Evolutionary conservation across 2,329 filamentous ascomycete genomes (phyloP).

Genomic region (Trichoderma sp.): DNA sequence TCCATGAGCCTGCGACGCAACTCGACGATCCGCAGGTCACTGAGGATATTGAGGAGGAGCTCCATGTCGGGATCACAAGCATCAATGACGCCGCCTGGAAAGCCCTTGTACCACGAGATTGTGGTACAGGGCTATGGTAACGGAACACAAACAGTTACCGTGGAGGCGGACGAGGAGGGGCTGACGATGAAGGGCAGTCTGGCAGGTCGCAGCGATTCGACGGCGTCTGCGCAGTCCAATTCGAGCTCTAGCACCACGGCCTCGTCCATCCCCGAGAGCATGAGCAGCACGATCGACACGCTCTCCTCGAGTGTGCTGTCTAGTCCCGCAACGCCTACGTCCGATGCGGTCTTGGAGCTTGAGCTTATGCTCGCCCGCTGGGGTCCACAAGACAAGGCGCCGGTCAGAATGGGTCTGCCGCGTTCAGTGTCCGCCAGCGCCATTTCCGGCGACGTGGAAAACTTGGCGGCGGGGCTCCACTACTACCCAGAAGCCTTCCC

Average conservation of each 20-base stretch:
- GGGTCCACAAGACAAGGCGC: constrained; percentile 34
- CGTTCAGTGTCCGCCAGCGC: constrained; percentile 33
- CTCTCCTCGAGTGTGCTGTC: constrained; percentile 33
- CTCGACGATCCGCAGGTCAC: constrained; percentile 40
- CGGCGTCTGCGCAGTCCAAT: constrained; percentile 32
- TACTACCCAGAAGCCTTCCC: constrained; percentile 33
- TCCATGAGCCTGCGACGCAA: constrained; percentile 37
- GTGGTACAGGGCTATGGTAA: constrained; percentile 57
- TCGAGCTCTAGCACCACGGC: constrained; percentile 28
- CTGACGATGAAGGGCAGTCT: constrained; percentile 25
- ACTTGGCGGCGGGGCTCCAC: constrained; percentile 34
- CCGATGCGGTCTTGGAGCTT: constrained; percentile 28
- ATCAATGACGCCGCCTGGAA: constrained; percentile 27
- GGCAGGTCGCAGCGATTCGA: constrained; percentile 33
- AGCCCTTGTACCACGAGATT: constrained; percentile 50
- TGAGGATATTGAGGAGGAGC: constrained; percentile 36
- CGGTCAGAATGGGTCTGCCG: constrained; percentile 22
- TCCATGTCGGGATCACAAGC: constrained; percentile 28
- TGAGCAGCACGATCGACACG: constrained; percentile 33
- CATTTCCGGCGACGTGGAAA: constrained; percentile 35
- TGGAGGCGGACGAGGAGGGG: constrained; percentile 16
- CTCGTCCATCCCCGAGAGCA: constrained; percentile 35
- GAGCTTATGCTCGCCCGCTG: constrained; percentile 32
- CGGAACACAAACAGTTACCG: constrained; percentile 47
- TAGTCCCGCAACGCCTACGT: constrained; percentile 28